These are phyloP conservation scores for Gossypium sturtianum DNA, from an alignment of 345 rosid species.

Conservation along the genomic window DNA sequence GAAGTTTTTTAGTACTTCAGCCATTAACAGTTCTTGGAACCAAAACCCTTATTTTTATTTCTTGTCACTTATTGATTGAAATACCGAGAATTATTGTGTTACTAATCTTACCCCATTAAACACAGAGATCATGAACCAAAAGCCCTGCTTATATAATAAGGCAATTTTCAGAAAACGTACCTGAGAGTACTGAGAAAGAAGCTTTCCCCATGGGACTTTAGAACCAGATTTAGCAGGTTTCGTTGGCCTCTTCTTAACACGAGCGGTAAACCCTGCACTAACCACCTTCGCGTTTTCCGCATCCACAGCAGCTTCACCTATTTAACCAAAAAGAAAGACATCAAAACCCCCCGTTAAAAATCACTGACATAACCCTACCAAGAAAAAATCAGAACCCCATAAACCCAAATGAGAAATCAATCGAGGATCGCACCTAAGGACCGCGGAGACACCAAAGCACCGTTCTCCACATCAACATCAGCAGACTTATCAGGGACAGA, in stretches of 20 bases:
- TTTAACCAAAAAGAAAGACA: slow-evolving; percentile 13
- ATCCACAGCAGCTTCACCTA: slow-evolving; percentile 38
- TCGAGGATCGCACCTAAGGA: slow-evolving; percentile 41
- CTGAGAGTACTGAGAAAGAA: slow-evolving; percentile 83
- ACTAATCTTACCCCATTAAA: not conserved
- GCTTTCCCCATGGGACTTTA: slow-evolving; percentile 79
- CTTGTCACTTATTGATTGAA: not conserved
- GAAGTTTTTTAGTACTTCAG: not conserved
- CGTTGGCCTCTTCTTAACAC: slow-evolving; percentile 34
- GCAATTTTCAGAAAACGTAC: slow-evolving; percentile 25
- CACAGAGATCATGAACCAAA: slow-evolving; percentile 1
- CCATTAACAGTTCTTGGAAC: not conserved
- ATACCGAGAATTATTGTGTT: not conserved
- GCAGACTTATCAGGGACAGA: slow-evolving; percentile 36
- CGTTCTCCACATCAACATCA: slow-evolving; percentile 43
- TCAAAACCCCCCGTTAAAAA: not conserved
- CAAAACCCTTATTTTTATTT: not conserved
- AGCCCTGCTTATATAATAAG: not conserved
- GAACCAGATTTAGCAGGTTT: slow-evolving; percentile 24
- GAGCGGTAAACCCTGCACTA: slow-evolving; percentile 17
- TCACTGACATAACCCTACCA: slow-evolving; percentile 5
- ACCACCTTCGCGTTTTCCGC: slow-evolving; percentile 38
- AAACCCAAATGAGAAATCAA: slow-evolving; percentile 31
- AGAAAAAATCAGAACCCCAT: not conserved
- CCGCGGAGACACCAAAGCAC: slow-evolving; percentile 41